Conservation (phyloP, 2,329 filamentous ascomycete species). For the Epichloe elymi region DNA sequence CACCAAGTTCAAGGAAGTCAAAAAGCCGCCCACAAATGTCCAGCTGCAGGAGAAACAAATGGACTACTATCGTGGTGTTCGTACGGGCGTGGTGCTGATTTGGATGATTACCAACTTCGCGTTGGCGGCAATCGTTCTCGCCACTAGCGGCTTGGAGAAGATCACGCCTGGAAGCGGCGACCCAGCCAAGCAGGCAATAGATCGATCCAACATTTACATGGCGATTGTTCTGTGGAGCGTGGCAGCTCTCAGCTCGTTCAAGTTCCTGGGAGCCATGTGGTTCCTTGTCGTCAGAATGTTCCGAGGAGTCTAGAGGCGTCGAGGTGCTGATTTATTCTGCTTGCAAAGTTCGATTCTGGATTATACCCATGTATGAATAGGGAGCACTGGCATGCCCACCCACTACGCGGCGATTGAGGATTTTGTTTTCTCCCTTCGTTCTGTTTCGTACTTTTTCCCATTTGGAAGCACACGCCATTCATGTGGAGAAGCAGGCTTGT, state of each 20-base stretch:
- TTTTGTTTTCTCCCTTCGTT: not conserved
- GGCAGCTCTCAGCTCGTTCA: conserved; percentile 68
- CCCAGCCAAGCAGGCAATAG: conserved; percentile 28
- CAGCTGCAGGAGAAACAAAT: conserved; percentile 71
- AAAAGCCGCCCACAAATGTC: conserved; percentile 41
- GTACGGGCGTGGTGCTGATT: conserved; percentile 77
- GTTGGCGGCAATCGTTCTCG: conserved; percentile 73
- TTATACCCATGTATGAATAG: conserved; percentile 8
- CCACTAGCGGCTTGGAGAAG: conserved; percentile 66
- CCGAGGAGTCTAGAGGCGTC: conserved; percentile 43
- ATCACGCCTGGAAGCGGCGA: conserved; percentile 33
- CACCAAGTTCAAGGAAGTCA: conserved; percentile 60
- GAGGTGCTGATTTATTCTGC: not conserved
- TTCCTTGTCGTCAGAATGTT: conserved; percentile 86
- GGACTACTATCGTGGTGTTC: conserved; percentile 96
- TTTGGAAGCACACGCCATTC: not conserved
- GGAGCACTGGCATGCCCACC: not conserved
- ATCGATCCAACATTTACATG: conserved; percentile 70
- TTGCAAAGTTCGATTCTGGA: conserved; percentile 5
- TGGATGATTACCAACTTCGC: conserved; percentile 98
- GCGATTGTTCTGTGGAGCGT: conserved; percentile 81
- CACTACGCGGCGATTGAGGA: not conserved
- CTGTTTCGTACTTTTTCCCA: not conserved
- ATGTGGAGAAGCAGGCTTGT: not conserved
- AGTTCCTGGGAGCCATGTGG: conserved; percentile 80